Base-by-base conservation (phyloP, 352 stramenopile genomes). In the Thalassiosira sp. region DNA sequence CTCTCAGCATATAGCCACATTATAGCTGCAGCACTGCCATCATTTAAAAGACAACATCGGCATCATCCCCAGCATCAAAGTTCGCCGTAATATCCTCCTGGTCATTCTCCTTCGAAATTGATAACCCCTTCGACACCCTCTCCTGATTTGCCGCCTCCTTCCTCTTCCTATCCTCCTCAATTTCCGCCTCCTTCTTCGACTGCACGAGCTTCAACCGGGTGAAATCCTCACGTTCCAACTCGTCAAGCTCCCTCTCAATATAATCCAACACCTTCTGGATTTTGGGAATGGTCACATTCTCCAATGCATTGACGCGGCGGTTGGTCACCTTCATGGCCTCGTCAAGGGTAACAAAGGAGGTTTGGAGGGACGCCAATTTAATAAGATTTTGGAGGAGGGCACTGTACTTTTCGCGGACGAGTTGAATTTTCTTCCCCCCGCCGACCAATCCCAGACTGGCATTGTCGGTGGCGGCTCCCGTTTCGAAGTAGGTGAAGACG, bases 201-300 rank as follows among this genome's bases (percentile, higher is more conserved):
- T 98, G 95, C 16, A 99, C 96, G 76, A 99, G 98, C 85, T 99
- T 99, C 54, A 99, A 96, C 66, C 87, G 82, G 10, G 92, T 95
- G 68, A 96, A 95, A 76, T 94, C 88, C 84, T 99, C 97, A 88
- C 97, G 94, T 86, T 99, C 97, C 57, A 99, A 90, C 83, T 99
- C 97, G 86, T 99, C 97, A 31, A 99, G 89, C 79, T 99, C 97
- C 76, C 95, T 89, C 48, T 92, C 91, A 81, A 99, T 99, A 89
- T 99, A 99, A 74, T 92, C 89, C 54, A 99, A 96, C 15, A 96
- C 97, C 22, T 85, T 91, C 82, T 98, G 94, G 65, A 99, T 98
- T 69, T 95, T 96, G 33, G 97, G 97, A 89, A 99, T 98, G 45
- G 97, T 99, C 24, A 99, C 97, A 81, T 99, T 99, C 77, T 99